Percentiles rank a stretch among this genome's conserved stretches.
Evolutionary conservation across 768 basidiomycete species (phyloP).

Genomic region (Lactarius evosmus): DNA sequence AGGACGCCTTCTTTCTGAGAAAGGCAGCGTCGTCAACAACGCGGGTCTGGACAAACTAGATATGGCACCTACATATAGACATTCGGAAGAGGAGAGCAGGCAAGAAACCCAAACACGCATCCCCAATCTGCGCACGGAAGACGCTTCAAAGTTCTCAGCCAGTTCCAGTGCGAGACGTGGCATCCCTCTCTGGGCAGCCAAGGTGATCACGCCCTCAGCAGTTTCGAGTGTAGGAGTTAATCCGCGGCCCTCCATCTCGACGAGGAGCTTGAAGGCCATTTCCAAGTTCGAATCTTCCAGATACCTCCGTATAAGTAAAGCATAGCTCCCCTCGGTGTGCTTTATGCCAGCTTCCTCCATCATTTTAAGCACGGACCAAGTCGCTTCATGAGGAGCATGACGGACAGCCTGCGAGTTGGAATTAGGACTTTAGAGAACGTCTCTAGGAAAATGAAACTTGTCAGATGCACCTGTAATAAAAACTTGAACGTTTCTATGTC

Average conservation of each 20-base stretch:
- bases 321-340: slow-evolving; percentile 54
- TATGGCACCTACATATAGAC: slow-evolving; percentile 57
- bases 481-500: slow-evolving; percentile 54
- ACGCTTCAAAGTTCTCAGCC: slow-evolving; percentile 55
- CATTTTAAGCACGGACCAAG: slow-evolving; percentile 47
- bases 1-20: slow-evolving; percentile 63
- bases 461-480: slow-evolving; percentile 50
- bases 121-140: slow-evolving; percentile 52
- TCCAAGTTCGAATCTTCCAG: slow-evolving; percentile 54
- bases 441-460: slow-evolving; percentile 9
- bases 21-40: not conserved
- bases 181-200: slow-evolving; percentile 52
- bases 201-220: slow-evolving; percentile 49
- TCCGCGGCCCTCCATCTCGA: slow-evolving; percentile 52
- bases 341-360: slow-evolving; percentile 50
- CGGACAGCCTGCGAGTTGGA: slow-evolving; percentile 32
- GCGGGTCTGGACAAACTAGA: not conserved
- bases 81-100: slow-evolving; percentile 59
- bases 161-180: slow-evolving; percentile 73
- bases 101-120: slow-evolving; percentile 61
- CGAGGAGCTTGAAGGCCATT: slow-evolving; percentile 56
- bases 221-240: slow-evolving; percentile 50
- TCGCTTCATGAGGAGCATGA: slow-evolving; percentile 28
- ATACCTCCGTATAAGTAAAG: slow-evolving; percentile 49
- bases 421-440: slow-evolving; percentile 39